Conservation (phyloP, 1,284 basidiomycete species). For the Trichosporon sp. region DNA sequence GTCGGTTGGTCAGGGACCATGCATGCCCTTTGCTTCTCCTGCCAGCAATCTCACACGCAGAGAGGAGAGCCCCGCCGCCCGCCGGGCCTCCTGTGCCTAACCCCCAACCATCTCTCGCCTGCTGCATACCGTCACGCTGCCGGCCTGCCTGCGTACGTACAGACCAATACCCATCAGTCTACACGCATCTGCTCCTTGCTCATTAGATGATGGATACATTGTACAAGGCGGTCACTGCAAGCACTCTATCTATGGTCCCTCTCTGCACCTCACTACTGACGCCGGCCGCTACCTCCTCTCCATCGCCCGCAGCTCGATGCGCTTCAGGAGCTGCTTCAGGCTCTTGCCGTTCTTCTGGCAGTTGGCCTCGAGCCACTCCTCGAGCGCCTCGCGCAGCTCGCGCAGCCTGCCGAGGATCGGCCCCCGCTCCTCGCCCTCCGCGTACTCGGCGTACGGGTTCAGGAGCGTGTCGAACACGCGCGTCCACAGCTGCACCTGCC, state of each 20-base stretch:
- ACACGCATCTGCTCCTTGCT: too few relatives aligned
- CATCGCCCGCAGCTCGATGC: conserved; percentile 41
- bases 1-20: neutral
- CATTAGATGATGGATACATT: too few relatives aligned
- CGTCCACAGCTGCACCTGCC: conserved; percentile 86
- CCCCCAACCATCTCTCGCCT: too few relatives aligned
- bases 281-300: conserved; percentile 11
- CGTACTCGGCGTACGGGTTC: conserved; percentile 59
- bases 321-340: conserved; percentile 67
- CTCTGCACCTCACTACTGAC: neutral
- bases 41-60: neutral
- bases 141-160: too few relatives aligned
- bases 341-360: conserved; percentile 83
- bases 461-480: conserved; percentile 79
- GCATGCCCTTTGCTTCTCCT: neutral
- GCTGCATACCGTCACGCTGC: too few relatives aligned
- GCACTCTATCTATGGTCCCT: neutral
- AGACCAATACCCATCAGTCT: too few relatives aligned
- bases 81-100: neutral
- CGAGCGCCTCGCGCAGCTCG: conserved; percentile 70
- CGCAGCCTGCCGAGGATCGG: conserved; percentile 69
- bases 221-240: too few relatives aligned
- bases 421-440: conserved; percentile 54
- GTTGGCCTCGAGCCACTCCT: conserved; percentile 68
- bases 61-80: too few relatives aligned